These are phyloP conservation scores for Cocos nucifera DNA, from an alignment of 176 grass and related monocot species.

Conservation along the genomic window DNA sequence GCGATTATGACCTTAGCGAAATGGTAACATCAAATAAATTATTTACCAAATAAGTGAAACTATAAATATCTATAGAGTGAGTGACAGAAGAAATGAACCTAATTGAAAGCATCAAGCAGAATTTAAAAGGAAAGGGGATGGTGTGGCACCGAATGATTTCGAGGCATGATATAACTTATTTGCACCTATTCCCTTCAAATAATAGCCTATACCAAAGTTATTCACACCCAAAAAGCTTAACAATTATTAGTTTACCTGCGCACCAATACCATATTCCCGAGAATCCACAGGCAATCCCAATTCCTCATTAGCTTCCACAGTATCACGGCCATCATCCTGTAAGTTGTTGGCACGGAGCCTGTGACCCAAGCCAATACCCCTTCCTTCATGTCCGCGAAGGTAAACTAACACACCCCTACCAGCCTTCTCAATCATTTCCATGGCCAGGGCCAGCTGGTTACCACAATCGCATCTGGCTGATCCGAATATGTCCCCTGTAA, in stretches of 20 bases:
- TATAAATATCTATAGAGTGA: no score
- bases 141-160: no score
- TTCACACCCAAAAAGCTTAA: no score
- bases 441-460: slow-evolving; percentile 55
- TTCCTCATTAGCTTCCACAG: slow-evolving; percentile 93
- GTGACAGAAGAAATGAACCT: no score
- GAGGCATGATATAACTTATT: no score
- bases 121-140: no score
- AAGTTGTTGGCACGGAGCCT: slow-evolving; percentile 90
- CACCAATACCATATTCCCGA: slow-evolving; percentile 74
- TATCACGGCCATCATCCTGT: slow-evolving; percentile 75
- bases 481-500: slow-evolving; percentile 93
- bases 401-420: slow-evolving; percentile 80
- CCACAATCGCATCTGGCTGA: slow-evolving; percentile 78
- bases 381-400: slow-evolving; percentile 88
- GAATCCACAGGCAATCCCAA: slow-evolving; percentile 88
- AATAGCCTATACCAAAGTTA: no score
- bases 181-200: no score
- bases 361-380: slow-evolving; percentile 84
- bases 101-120: no score
- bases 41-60: no score
- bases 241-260: slow-evolving; percentile 38
- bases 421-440: slow-evolving; percentile 84
- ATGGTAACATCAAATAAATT: no score
- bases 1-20: no score